Conservation (phyloP, 352 stramenopile genomes). For the Discostella stelligera region DNA sequence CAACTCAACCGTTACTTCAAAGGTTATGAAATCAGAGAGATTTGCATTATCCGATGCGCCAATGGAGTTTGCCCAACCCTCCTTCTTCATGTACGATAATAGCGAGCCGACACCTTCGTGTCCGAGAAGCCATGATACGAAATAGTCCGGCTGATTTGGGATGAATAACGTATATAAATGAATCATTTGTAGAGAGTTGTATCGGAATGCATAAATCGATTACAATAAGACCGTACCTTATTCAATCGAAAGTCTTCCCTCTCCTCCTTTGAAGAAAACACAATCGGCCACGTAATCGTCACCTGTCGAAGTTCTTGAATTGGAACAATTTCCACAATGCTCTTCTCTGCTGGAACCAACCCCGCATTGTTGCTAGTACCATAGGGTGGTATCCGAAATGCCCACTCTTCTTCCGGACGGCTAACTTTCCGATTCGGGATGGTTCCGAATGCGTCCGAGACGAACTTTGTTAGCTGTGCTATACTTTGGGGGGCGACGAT, state of each 20-base stretch:
- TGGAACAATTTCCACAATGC: constrained; percentile 69
- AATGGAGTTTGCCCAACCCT: constrained; percentile 83
- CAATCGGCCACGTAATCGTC: constrained; percentile 69
- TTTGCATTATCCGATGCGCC: constrained; percentile 66
- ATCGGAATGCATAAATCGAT: not conserved
- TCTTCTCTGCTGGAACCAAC: constrained; percentile 60
- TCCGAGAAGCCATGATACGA: constrained; percentile 90
- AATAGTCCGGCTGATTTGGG: constrained; percentile 66
- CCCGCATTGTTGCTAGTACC: constrained; percentile 22
- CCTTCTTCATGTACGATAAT: constrained; percentile 89
- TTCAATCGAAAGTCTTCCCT: constrained; percentile 50
- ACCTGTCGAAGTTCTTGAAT: constrained; percentile 75
- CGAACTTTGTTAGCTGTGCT: constrained; percentile 84
- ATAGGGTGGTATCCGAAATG: constrained; percentile 54
- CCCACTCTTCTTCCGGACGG: constrained; percentile 59
- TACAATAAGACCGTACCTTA: constrained; percentile 37
- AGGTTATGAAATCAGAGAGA: constrained; percentile 77
- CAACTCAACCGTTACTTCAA: constrained; percentile 80
- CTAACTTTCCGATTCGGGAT: constrained; percentile 83
- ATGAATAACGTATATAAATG: not conserved
- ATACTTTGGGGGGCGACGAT: constrained; percentile 88
- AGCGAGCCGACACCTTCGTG: constrained; percentile 92
- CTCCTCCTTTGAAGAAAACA: constrained; percentile 61
- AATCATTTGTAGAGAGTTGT: constrained; percentile 3
- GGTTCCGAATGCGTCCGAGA: constrained; percentile 81